Percentiles rank a stretch among this genome's conserved stretches.
These are phyloP conservation scores for Collybiopsis confluens DNA, from an alignment of 768 basidiomycete species.

Conservation along the genomic window DNA sequence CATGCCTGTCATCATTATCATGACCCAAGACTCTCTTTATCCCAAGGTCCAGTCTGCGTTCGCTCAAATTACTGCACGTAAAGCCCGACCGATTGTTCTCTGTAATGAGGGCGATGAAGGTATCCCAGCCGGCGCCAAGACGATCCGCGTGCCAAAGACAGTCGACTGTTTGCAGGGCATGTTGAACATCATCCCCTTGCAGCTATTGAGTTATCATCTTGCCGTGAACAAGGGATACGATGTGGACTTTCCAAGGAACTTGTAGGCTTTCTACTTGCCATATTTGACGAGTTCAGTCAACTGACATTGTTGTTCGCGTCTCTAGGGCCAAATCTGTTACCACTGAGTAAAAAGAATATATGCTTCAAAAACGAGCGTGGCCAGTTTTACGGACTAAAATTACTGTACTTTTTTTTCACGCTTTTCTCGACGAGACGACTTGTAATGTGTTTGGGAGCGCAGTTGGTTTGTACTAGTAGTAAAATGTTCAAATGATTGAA, in stretches of 20 bases:
- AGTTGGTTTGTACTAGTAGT: no score
- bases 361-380: not conserved
- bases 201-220: constrained; percentile 93
- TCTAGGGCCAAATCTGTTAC: constrained; percentile 75
- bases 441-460: not conserved
- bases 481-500: no score
- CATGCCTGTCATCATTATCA: constrained; percentile 98
- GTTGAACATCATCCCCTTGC: constrained; percentile 94
- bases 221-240: constrained; percentile 95
- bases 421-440: not conserved
- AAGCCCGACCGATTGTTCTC: constrained; percentile 91
- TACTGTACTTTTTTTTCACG: constrained; percentile 21
- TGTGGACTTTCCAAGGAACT: constrained; percentile 96
- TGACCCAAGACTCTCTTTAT: constrained; percentile 98
- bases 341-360: constrained; percentile 44
- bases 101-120: constrained; percentile 90
- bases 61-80: constrained; percentile 94
- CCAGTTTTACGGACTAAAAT: constrained; percentile 13
- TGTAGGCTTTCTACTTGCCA: constrained; percentile 48
- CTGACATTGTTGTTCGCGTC: constrained; percentile 9
- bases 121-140: constrained; percentile 70
- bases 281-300: not conserved
- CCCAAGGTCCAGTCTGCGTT: constrained; percentile 98
- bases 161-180: constrained; percentile 94
- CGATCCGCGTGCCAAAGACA: constrained; percentile 92